Evolutionary conservation across 2,329 filamentous ascomycete species (phyloP).

Genomic region (Alternaria arborescens): DNA sequence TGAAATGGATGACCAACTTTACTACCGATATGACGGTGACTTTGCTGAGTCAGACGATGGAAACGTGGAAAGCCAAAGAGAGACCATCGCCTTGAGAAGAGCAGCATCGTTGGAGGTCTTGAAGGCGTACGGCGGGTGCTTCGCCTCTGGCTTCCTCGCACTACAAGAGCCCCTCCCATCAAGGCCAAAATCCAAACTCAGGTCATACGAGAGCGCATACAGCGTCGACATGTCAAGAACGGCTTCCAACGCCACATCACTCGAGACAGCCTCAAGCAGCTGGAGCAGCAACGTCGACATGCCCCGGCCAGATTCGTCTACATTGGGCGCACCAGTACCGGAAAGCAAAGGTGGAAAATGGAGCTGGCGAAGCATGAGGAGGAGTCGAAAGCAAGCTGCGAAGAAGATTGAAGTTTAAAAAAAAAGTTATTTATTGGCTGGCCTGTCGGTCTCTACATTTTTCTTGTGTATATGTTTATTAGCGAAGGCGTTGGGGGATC

Average conservation of each 20-base stretch:
- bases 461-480: slow-evolving; percentile 19
- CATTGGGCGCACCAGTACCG: slow-evolving; percentile 29
- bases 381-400: slow-evolving; percentile 21
- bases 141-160: slow-evolving; percentile 42
- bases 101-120: slow-evolving; percentile 41
- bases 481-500: slow-evolving; percentile 30
- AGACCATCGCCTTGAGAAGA: slow-evolving; percentile 33
- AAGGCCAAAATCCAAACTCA: slow-evolving; percentile 27
- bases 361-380: slow-evolving; percentile 35
- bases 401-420: slow-evolving; percentile 6
- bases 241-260: slow-evolving; percentile 36
- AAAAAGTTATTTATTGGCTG: background rate
- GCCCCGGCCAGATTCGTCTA: slow-evolving; percentile 46
- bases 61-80: slow-evolving; percentile 25
- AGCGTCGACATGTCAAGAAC: slow-evolving; percentile 34
- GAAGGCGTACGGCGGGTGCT: slow-evolving; percentile 44
- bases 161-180: slow-evolving; percentile 36
- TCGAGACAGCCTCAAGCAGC: slow-evolving; percentile 21
- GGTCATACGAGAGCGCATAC: slow-evolving; percentile 34
- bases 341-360: slow-evolving; percentile 26
- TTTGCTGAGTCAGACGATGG: slow-evolving; percentile 34
- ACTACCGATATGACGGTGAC: slow-evolving; percentile 31
- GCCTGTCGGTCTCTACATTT: slow-evolving; percentile 6
- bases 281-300: slow-evolving; percentile 27
- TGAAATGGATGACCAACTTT: slow-evolving; percentile 26